Conservation (phyloP, 2,329 filamentous ascomycete species). For the Sclerotinia spermophila region DNA sequence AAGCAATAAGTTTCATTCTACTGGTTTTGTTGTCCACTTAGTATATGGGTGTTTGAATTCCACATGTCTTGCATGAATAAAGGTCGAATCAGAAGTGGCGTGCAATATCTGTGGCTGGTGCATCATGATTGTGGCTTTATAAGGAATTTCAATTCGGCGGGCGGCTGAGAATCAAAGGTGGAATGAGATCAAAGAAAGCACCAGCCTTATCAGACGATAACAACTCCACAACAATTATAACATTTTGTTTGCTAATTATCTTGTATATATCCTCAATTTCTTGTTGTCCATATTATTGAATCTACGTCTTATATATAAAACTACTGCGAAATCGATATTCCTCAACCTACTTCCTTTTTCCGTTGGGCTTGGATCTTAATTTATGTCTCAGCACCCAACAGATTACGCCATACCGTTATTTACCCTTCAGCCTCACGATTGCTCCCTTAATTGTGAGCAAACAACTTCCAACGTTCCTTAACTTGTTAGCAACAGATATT, state of each 20-base stretch:
- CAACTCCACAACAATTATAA: constrained; percentile 6
- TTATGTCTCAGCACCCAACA: constrained; percentile 6
- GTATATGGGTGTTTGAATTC: constrained; percentile 1
- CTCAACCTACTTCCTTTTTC: background rate
- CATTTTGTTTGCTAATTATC: background rate
- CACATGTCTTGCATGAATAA: constrained; percentile 16
- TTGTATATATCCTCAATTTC: background rate
- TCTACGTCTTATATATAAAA: background rate
- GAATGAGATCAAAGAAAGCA: background rate
- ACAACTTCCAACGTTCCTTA: background rate
- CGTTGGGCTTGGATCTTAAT: constrained; percentile 3
- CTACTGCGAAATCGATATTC: background rate
- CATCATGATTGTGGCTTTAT: background rate
- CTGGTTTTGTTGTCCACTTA: constrained; percentile 18
- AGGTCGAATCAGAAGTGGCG: constrained; percentile 25
- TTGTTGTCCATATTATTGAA: background rate
- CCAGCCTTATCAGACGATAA: constrained; percentile 3
- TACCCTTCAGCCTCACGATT: constrained; percentile 23
- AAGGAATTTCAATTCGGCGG: background rate
- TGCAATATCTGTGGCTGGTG: constrained; percentile 19
- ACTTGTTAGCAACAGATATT: background rate
- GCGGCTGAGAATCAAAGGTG: background rate
- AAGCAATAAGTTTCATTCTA: constrained; percentile 11
- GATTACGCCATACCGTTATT: constrained; percentile 24
- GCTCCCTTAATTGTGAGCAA: background rate